Evolutionary conservation across 768 basidiomycete species (phyloP).

Genomic region (Coprinopsis marcescibilis): DNA sequence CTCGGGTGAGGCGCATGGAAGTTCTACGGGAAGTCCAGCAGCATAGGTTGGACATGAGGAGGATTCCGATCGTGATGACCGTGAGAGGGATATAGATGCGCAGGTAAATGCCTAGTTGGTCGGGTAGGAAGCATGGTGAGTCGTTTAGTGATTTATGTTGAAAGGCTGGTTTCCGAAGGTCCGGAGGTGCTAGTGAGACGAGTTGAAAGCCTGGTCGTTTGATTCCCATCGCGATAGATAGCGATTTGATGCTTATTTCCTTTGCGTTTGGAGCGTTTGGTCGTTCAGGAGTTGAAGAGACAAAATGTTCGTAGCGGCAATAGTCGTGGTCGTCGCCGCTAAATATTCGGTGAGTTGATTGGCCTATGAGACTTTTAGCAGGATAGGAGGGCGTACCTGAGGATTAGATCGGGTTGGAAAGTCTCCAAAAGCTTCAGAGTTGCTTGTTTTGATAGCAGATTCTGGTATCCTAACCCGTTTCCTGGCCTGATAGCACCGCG

Average conservation of each 20-base stretch:
- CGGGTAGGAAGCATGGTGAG: constrained; percentile 71
- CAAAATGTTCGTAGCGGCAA: constrained; percentile 62
- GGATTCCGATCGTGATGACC: constrained; percentile 53
- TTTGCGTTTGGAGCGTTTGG: constrained; percentile 28
- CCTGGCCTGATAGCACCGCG: constrained; percentile 67
- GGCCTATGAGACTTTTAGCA: background rate
- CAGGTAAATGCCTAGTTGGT: constrained; percentile 77
- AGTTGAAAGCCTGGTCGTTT: constrained; percentile 84
- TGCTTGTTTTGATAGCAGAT: constrained; percentile 64
- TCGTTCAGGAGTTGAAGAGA: constrained; percentile 14
- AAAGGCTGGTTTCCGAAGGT: constrained; percentile 13
- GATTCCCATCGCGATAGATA: constrained; percentile 89
- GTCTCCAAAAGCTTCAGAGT: constrained; percentile 60
- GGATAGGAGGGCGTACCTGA: constrained; percentile 48
- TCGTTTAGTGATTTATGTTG: constrained; percentile 37
- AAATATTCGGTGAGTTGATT: constrained; percentile 1
- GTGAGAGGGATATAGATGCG: constrained; percentile 65
- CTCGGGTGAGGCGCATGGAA: no score
- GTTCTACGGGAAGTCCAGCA: constrained; percentile 3
- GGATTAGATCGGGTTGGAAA: constrained; percentile 62
- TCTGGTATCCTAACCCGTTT: constrained; percentile 78
- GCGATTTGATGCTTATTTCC: constrained; percentile 85
- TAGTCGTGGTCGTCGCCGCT: constrained; percentile 97
- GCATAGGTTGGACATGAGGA: constrained; percentile 26
- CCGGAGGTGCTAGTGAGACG: constrained; percentile 56